Percentiles rank a stretch among this genome's conserved stretches.
Conservation (phyloP, 2,329 filamentous ascomycete genomes). For the Chaetomium strumarium region DNA sequence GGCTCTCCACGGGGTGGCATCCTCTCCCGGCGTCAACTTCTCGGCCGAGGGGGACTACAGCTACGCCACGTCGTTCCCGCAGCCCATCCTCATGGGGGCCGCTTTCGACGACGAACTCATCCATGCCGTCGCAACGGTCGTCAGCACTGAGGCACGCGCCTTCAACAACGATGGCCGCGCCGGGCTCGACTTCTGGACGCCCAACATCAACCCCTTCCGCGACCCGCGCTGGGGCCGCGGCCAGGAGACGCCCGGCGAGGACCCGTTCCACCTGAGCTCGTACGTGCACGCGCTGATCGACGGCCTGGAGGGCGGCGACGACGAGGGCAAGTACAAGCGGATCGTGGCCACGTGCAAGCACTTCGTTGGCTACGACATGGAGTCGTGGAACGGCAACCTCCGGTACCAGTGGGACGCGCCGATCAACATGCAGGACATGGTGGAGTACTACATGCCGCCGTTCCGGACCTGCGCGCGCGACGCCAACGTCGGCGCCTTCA, state of each 20-base stretch:
- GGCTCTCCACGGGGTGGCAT: conserved; percentile 52
- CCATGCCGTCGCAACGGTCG: conserved; percentile 46
- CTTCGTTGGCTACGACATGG: conserved; percentile 49
- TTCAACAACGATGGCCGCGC: conserved; percentile 55
- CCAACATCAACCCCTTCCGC: conserved; percentile 61
- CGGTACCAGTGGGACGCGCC: conserved; percentile 28
- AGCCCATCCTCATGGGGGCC: conserved; percentile 56
- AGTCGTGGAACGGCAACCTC: too few species aligned
- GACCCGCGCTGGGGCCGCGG: conserved; percentile 60
- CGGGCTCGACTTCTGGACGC: conserved; percentile 57
- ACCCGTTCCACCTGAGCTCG: conserved; percentile 23
- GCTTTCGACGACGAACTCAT: conserved; percentile 60
- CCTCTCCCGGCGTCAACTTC: conserved; percentile 47
- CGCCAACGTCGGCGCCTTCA: conserved; percentile 50
- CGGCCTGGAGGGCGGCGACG: conserved; percentile 25
- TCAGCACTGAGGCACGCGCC: conserved; percentile 55
- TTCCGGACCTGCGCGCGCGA: conserved; percentile 59
- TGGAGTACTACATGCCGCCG: conserved; percentile 61
- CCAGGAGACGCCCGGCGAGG: conserved; percentile 39
- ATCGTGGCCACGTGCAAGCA: conserved; percentile 55
- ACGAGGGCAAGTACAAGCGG: conserved; percentile 14
- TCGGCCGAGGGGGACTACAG: conserved; percentile 41
- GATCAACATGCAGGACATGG: conserved; percentile 50
- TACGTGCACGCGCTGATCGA: conserved; percentile 25
- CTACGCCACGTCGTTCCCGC: conserved; percentile 59